Base-by-base conservation (phyloP, 495 filamentous ascomycete species). In the Ramalina intermedia region DNA sequence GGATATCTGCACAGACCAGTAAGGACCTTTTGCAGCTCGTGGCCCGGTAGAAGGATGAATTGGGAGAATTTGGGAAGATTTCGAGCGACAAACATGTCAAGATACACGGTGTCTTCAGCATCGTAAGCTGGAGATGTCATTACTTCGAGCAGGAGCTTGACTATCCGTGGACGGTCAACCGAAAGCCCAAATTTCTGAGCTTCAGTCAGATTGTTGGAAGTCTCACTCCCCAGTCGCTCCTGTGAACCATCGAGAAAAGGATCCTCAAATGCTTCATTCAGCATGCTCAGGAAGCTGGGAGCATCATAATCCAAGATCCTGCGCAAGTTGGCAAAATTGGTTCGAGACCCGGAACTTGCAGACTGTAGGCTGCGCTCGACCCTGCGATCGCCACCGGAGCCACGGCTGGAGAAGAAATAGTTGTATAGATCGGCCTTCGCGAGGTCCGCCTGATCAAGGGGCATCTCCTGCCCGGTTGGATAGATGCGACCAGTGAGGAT, bases 241-340 rank as follows among this genome's bases (percentile, higher is more conserved):
- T 76, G 70, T 8, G 74, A 72, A 41, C 86, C 82, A 58, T 96
- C 96, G 44, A 98, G 72, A 52, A 94, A 98, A 6, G 80, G 71
- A 59, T 98, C 89, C 62, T 98, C 91, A 56, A 98, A 98, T 8
- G 91, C 91, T 65, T 98, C 91, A 55, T 98, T 96, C 17, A 98
- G 66, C 55, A 90, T 87, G 64, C 89, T 96, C 63, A 98, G 74
- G 55, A 96, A 89, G 65, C 87, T 96, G 3, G 85, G 73, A 0
- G 91, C 75, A 62, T 96, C 85, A 53, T 93, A 96, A 44, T 85
- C 76, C 21, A 98, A 70, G 45, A 96, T 81, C 54, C 83, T 75
- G 26, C 82, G 76, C 2, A 98, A 76, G 60, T 90, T 87, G 4
- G 85, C 83, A 57, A 87, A 95, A 41, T 46, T 48, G 20, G 35